A percentile compares a stretch with the other conserved stretches of the same genome.
phyloP scores from a whole-genome alignment of 495 filamentous ascomycete genomes.

The Neurospora sp. region DNA sequence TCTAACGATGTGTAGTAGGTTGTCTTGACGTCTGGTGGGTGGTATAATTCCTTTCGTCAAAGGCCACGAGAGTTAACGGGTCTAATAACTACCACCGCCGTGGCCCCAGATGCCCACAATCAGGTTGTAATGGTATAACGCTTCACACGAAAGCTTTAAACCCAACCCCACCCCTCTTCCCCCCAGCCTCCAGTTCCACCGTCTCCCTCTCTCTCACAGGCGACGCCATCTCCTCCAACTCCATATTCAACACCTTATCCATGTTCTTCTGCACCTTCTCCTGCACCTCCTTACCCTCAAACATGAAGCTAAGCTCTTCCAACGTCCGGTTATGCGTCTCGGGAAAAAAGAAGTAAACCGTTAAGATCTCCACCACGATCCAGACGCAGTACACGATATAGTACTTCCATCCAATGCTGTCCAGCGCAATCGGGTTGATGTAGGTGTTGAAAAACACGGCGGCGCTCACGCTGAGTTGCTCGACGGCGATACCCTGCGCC shows the following conservation, averaged over 20 bases:
- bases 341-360: constrained; percentile 50
- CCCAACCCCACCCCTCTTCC: no score
- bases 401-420: constrained; percentile 49
- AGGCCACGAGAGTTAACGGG: no score
- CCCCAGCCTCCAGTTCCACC: no score
- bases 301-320: constrained; percentile 33
- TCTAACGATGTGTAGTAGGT: no score
- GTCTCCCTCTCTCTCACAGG: background rate
- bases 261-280: constrained; percentile 24
- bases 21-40: no score
- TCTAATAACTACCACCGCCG: no score
- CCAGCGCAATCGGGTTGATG: constrained; percentile 54
- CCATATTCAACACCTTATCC: constrained; percentile 25
- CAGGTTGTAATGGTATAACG: no score
- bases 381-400: constrained; percentile 52
- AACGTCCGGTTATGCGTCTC: constrained; percentile 49
- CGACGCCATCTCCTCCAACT: constrained; percentile 10
- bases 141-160: no score
- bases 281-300: constrained; percentile 29
- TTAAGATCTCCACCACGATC: constrained; percentile 43
- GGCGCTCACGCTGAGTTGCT: constrained; percentile 45
- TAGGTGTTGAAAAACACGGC: constrained; percentile 46
- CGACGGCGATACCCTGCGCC: constrained; percentile 47
- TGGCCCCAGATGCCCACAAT: no score
- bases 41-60: no score